Percentiles rank a stretch among this genome's conserved stretches.
Evolutionary conservation across 2,329 filamentous ascomycete species (phyloP).

Genomic region (Didymella arachidicola): DNA sequence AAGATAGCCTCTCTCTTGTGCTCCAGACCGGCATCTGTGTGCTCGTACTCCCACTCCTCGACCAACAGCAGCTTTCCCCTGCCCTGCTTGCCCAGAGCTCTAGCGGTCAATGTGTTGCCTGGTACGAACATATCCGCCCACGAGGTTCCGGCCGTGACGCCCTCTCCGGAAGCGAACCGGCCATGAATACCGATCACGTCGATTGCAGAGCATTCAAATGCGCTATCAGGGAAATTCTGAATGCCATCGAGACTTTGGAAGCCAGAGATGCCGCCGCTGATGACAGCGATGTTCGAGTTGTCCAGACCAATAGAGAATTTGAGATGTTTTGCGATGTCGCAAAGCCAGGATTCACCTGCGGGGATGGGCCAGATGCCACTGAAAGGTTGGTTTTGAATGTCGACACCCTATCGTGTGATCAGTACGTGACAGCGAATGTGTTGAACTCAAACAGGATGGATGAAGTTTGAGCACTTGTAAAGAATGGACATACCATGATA

Average conservation of each 20-base stretch:
- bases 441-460: background rate
- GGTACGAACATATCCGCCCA: slow-evolving; percentile 49
- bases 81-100: slow-evolving; percentile 34
- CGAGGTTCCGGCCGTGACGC: slow-evolving; percentile 41
- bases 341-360: slow-evolving; percentile 46
- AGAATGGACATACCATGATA: slow-evolving; percentile 37
- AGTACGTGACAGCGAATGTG: background rate
- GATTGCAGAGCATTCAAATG: slow-evolving; percentile 43
- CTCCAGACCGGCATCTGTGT: slow-evolving; percentile 33
- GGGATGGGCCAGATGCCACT: slow-evolving; percentile 47
- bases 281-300: slow-evolving; percentile 43
- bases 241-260: slow-evolving; percentile 32
- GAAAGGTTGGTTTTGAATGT: slow-evolving; percentile 48
- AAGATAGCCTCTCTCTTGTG: slow-evolving; percentile 47
- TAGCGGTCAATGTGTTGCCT: slow-evolving; percentile 43
- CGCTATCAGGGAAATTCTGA: slow-evolving; percentile 45
- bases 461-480: too few species aligned
- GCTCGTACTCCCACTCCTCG: slow-evolving; percentile 45
- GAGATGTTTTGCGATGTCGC: slow-evolving; percentile 45
- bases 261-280: slow-evolving; percentile 48
- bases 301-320: slow-evolving; percentile 42
- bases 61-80: slow-evolving; percentile 45
- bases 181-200: slow-evolving; percentile 49
- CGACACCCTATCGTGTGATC: slow-evolving; percentile 38
- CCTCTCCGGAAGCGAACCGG: slow-evolving; percentile 35